Conservation (phyloP, 2,329 filamentous ascomycete genomes). For the Clarireedia monteithiana region DNA sequence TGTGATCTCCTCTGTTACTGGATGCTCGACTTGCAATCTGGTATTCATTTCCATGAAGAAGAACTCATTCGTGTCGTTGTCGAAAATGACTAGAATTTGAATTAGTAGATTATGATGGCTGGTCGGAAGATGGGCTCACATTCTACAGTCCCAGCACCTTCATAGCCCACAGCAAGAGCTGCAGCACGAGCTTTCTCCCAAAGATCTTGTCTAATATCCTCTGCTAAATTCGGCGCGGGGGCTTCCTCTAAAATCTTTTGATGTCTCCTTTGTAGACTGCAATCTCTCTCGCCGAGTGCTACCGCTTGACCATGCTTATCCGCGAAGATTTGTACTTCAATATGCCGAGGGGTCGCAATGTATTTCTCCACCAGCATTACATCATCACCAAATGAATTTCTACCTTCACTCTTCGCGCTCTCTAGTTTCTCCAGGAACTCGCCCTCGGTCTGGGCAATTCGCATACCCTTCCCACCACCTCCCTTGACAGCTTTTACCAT, state of each 20-base stretch:
- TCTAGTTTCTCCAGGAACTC: conserved; percentile 65
- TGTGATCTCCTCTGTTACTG: conserved; percentile 77
- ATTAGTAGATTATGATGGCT: background rate
- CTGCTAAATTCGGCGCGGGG: conserved; percentile 62
- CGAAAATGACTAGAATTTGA: conserved; percentile 62
- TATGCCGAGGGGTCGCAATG: conserved; percentile 70
- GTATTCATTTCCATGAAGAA: conserved; percentile 84
- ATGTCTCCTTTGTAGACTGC: conserved; percentile 77
- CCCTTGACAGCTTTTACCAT: conserved; percentile 74
- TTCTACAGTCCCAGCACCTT: conserved; percentile 84
- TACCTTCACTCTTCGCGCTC: conserved; percentile 67
- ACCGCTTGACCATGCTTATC: conserved; percentile 73
- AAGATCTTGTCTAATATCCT: conserved; percentile 49
- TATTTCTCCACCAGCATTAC: conserved; percentile 82
- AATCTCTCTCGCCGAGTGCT: conserved; percentile 81
- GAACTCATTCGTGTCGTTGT: conserved; percentile 73
- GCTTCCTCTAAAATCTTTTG: conserved; percentile 91
- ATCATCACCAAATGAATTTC: conserved; percentile 74
- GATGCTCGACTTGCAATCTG: conserved; percentile 90
- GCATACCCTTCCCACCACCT: conserved; percentile 79
- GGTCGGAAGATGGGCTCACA: conserved; percentile 43
- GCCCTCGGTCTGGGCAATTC: conserved; percentile 59
- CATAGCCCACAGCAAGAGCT: conserved; percentile 72
- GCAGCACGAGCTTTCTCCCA: conserved; percentile 60
- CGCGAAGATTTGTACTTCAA: conserved; percentile 87